Base-by-base conservation (phyloP, 1,139 yeast genomes). In the Yamadazyma dushanensis region DNA sequence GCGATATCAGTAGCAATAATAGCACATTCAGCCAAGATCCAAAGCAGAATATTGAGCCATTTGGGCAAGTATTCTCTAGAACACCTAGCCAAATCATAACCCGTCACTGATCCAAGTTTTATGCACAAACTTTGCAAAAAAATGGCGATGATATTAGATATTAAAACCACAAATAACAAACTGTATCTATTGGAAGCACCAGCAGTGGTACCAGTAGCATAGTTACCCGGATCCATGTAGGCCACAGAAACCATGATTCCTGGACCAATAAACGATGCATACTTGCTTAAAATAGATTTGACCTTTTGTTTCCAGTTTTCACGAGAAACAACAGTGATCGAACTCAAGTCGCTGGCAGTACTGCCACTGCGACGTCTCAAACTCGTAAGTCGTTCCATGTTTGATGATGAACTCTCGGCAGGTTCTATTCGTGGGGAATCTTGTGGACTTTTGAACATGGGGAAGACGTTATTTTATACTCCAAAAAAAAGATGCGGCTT, bases 1-100 rank as follows among this genome's bases (percentile, higher is more conserved):
- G 95, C 94, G 8, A 86, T 72, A 65, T 86, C 95, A 0, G 95
- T 86, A 1, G 95, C 88, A 35, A 86, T 76, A 40, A 86, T 85
- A 21, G 95, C 94, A 50, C 75, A 69, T 55, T 86, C 95, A 1
- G 95, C 90, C 41, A 83, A 66, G 28, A 83, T 45, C 75, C 87
- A 86, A 4, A 86, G 45, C 1, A 59, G 44, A 40, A 63, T 54
- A 47, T 83, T 80, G 42, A 83, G 49, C 79, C 83, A 78, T 19
- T 55, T 54, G 2, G 92, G 92, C 20, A 83, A 59, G 53, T 76
- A 67, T 45, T 70, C 72, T 34, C 85, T 67, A 50, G 88, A 81
- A 37, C 83, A 79, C 39, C 85, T 68, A 2, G 95, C 85, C 45
- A 85, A 61, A 54, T 86, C 94, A 48, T 75, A 62, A 0, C 95